Evolutionary conservation across 257 asterid species (phyloP).

Genomic region (Salvia splendens): DNA sequence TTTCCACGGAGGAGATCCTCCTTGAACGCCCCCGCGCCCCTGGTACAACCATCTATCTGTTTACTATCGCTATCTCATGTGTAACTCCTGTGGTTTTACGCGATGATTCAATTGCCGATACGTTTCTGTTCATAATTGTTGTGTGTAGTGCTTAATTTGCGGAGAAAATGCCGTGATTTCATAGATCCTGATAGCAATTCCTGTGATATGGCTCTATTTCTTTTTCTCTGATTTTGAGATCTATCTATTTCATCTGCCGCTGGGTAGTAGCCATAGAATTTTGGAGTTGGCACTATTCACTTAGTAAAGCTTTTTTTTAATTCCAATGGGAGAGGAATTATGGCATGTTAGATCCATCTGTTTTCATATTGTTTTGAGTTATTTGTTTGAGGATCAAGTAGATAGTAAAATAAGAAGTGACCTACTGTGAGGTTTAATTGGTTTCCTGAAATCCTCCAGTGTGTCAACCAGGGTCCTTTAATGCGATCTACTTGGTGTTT

Average conservation of each 20-base stretch:
- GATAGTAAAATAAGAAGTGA: not conserved
- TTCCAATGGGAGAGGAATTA: not conserved
- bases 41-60: slow-evolving; percentile 37
- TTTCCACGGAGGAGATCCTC: slow-evolving; percentile 87
- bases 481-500: not conserved
- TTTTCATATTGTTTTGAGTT: not conserved
- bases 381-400: not conserved
- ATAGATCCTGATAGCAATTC: slow-evolving; percentile 21
- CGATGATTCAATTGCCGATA: not conserved
- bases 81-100: not conserved
- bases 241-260: not conserved
- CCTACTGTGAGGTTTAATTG: not conserved
- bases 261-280: not conserved
- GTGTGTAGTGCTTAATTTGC: not conserved
- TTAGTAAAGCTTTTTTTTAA: too few species aligned
- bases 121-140: not conserved
- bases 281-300: not conserved
- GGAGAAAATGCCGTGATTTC: not conserved
- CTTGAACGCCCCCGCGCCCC: slow-evolving; percentile 92
- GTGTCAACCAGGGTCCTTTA: not conserved
- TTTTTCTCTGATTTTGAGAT: not conserved
- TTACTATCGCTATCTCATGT: not conserved
- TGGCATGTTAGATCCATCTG: not conserved
- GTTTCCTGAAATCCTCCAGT: not conserved
- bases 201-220: not conserved